These are phyloP conservation scores for Jamesozyma hellenica DNA, from an alignment of 805 yeast genomes.

Conservation along the genomic window DNA sequence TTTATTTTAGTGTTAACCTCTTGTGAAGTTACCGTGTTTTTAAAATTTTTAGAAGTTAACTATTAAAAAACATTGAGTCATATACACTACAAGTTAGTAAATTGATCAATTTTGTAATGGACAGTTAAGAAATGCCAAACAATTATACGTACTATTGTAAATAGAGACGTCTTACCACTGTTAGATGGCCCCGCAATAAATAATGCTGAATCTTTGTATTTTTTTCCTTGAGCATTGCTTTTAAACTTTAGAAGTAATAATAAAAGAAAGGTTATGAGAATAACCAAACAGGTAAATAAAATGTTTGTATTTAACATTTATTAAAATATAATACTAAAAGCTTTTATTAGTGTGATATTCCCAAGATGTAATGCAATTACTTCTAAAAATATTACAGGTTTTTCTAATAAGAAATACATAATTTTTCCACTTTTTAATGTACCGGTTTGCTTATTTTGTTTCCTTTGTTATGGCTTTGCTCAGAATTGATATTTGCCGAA, in stretches of 20 bases:
- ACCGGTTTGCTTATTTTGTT: too few relatives aligned
- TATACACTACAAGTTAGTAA: constrained; percentile 1
- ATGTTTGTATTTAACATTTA: background rate
- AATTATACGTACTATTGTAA: constrained; percentile 9
- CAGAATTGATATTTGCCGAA: too few relatives aligned
- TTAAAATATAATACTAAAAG: too few relatives aligned
- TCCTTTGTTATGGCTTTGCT: too few relatives aligned
- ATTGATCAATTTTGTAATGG: background rate
- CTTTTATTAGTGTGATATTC: too few relatives aligned
- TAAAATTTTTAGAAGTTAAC: constrained; percentile 23
- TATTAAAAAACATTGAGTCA: constrained; percentile 12
- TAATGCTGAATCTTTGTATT: constrained; percentile 38
- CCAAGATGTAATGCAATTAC: too few relatives aligned
- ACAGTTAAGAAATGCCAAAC: background rate
- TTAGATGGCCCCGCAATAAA: constrained; percentile 55
- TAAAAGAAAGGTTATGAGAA: background rate
- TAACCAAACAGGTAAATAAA: background rate
- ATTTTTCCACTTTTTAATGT: too few relatives aligned
- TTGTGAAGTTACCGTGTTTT: constrained; percentile 42
- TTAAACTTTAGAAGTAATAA: background rate
- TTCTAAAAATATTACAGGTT: too few relatives aligned
- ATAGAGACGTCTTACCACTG: constrained; percentile 59
- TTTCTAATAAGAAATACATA: too few relatives aligned
- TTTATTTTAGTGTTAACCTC: constrained; percentile 34
- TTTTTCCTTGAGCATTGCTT: background rate